Evolutionary conservation across 768 basidiomycete species (phyloP).

Genomic region (Boletus rubroflammeus): DNA sequence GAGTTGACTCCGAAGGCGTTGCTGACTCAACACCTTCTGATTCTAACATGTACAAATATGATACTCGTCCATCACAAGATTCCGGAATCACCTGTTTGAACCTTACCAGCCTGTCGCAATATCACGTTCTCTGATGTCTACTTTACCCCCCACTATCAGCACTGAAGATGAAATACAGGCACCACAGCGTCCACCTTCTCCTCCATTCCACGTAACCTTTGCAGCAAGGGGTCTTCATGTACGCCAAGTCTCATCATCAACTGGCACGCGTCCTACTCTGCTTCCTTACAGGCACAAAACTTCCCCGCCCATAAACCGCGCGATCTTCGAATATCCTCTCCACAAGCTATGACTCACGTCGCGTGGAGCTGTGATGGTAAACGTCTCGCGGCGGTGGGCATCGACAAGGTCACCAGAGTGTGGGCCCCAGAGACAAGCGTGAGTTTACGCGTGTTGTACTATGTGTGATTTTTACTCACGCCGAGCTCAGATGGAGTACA

Average conservation of each 20-base stretch:
- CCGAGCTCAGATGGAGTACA: conserved; percentile 58
- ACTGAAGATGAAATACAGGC: conserved; percentile 57
- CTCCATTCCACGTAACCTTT: conserved; percentile 70
- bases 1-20: no score
- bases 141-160: conserved; percentile 15
- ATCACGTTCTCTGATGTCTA: conserved; percentile 21
- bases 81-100: no score
- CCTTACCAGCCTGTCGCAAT: neutral
- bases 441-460: conserved; percentile 25
- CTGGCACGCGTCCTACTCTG: conserved; percentile 12
- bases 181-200: conserved; percentile 63
- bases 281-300: conserved; percentile 55
- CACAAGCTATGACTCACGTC: conserved; percentile 68
- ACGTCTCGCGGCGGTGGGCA: conserved; percentile 76
- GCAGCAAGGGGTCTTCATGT: conserved; percentile 71
- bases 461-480: neutral
- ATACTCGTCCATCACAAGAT: neutral
- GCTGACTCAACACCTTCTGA: conserved; percentile 15
- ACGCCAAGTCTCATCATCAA: conserved; percentile 22
- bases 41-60: conserved; percentile 26
- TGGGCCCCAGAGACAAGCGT: conserved; percentile 80
- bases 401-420: conserved; percentile 73
- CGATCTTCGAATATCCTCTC: conserved; percentile 62
- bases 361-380: conserved; percentile 85
- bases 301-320: conserved; percentile 80